phyloP scores from a whole-genome alignment of 768 basidiomycete species.

The Obba rivulosa region DNA sequence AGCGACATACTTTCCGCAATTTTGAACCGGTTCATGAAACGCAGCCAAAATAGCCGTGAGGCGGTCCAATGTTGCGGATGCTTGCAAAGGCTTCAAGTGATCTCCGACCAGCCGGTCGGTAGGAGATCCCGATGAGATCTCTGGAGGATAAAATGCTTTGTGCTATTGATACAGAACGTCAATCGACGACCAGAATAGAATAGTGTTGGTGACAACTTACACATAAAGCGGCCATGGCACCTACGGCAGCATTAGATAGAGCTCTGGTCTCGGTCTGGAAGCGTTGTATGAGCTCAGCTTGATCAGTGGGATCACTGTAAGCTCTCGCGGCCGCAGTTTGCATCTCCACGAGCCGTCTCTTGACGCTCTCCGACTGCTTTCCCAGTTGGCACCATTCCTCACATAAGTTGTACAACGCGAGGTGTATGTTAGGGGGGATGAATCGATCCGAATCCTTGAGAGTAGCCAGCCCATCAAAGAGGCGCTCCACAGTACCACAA shows the following conservation, averaged over 20 bases:
- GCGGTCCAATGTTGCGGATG: slow-evolving; percentile 53
- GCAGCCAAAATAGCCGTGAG: slow-evolving; percentile 66
- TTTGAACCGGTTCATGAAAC: slow-evolving; percentile 42
- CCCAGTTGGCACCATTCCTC: slow-evolving; percentile 94
- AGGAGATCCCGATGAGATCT: slow-evolving; percentile 54
- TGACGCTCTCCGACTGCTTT: slow-evolving; percentile 64
- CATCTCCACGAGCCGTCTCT: slow-evolving; percentile 66
- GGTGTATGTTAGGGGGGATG: slow-evolving; percentile 67
- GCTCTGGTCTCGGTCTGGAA: slow-evolving; percentile 66
- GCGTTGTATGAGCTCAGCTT: slow-evolving; percentile 40
- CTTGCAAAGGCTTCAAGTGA: slow-evolving; percentile 53
- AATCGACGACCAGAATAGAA: no score
- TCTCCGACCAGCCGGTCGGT: slow-evolving; percentile 44
- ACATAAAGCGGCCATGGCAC: slow-evolving; percentile 82
- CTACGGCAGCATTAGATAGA: slow-evolving; percentile 78
- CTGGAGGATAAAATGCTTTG: slow-evolving; percentile 71
- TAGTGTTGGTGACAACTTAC: slow-evolving; percentile 46
- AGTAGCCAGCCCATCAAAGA: slow-evolving; percentile 70
- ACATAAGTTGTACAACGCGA: slow-evolving; percentile 77
- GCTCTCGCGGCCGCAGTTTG: slow-evolving; percentile 56
- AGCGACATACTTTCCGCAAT: slow-evolving; percentile 58
- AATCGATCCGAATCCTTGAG: slow-evolving; percentile 75
- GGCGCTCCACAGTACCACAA: slow-evolving; percentile 81
- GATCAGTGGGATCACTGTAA: slow-evolving; percentile 48
- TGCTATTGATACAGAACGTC: no score